These are phyloP conservation scores for Colletotrichum salicis DNA, from an alignment of 2,329 filamentous ascomycete species.

Conservation along the genomic window DNA sequence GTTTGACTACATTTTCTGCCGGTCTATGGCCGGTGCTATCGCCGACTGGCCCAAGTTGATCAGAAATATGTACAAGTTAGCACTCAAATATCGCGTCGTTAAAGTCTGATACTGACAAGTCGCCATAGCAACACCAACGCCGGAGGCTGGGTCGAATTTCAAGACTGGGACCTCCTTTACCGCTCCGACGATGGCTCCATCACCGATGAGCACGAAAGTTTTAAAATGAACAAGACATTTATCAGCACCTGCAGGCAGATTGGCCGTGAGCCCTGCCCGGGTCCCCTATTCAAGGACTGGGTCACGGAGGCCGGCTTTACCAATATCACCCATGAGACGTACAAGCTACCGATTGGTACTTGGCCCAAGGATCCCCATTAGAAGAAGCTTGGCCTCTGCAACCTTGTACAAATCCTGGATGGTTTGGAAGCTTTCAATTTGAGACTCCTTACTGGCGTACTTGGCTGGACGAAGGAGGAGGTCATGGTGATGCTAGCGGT, in stretches of 20 bases:
- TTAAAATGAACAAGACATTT: slow-evolving; percentile 39
- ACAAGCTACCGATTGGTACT: slow-evolving; percentile 48
- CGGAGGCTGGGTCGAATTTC: slow-evolving; percentile 48
- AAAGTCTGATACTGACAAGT: neutral
- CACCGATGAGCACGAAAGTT: slow-evolving; percentile 36
- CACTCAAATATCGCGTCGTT: neutral
- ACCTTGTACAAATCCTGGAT: slow-evolving; percentile 35
- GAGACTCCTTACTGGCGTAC: slow-evolving; percentile 43
- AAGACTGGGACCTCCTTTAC: slow-evolving; percentile 41
- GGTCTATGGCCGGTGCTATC: slow-evolving; percentile 14
- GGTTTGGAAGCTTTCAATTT: slow-evolving; percentile 41
- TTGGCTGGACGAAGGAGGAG: slow-evolving; percentile 43
- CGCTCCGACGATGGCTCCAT: slow-evolving; percentile 44
- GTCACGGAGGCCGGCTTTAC: slow-evolving; percentile 49
- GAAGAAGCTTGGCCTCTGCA: slow-evolving; percentile 38
- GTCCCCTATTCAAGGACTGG: slow-evolving; percentile 42
- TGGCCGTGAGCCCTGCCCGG: slow-evolving; percentile 40
- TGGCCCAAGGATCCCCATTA: slow-evolving; percentile 18
- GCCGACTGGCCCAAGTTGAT: slow-evolving; percentile 15
- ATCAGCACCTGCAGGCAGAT: slow-evolving; percentile 34
- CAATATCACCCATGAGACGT: slow-evolving; percentile 43
- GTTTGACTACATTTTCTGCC: slow-evolving; percentile 46
- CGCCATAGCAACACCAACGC: slow-evolving; percentile 44
- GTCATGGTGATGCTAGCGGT: slow-evolving; percentile 40
- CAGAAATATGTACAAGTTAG: slow-evolving; percentile 6